These are phyloP conservation scores for Aureobasidium subglaciale DNA, from an alignment of 2,329 filamentous ascomycete genomes.

Conservation along the genomic window DNA sequence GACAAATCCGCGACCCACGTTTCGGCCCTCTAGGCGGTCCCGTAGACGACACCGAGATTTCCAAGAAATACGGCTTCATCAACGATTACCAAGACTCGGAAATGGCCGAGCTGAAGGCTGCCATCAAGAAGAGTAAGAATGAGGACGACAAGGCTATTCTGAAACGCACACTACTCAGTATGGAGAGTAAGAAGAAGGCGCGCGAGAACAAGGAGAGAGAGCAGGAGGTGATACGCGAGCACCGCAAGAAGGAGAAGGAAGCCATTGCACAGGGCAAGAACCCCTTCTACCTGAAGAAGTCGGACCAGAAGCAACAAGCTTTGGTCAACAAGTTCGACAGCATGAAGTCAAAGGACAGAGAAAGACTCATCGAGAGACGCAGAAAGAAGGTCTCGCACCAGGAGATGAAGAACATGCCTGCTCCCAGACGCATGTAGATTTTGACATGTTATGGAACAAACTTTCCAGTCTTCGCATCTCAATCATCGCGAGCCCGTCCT, in stretches of 20 bases:
- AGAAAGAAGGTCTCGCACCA: constrained; percentile 82
- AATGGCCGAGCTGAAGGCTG: constrained; percentile 63
- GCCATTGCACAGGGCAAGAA: constrained; percentile 80
- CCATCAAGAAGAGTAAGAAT: constrained; percentile 62
- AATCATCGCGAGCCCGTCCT: too few relatives aligned
- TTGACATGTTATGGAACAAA: background rate
- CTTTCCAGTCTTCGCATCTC: too few relatives aligned
- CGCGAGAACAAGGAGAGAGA: constrained; percentile 63
- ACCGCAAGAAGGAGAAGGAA: constrained; percentile 77
- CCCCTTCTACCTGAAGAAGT: constrained; percentile 87
- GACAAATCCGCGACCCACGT: constrained; percentile 68
- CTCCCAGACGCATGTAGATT: constrained; percentile 4
- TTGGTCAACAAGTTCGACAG: constrained; percentile 71
- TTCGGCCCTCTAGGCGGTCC: constrained; percentile 58
- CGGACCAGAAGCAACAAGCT: constrained; percentile 80
- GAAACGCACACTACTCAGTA: constrained; percentile 65
- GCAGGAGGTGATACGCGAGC: constrained; percentile 62
- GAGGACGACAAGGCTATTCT: constrained; percentile 59
- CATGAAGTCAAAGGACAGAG: constrained; percentile 79
- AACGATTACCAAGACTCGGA: constrained; percentile 81
- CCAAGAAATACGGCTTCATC: constrained; percentile 78
- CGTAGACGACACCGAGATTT: constrained; percentile 50
- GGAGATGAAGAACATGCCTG: constrained; percentile 62
- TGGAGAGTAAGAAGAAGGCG: constrained; percentile 71
- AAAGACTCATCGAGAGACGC: constrained; percentile 76